phyloP scores from a whole-genome alignment of 2,329 filamentous ascomycete species.

The Colletotrichum sp. region DNA sequence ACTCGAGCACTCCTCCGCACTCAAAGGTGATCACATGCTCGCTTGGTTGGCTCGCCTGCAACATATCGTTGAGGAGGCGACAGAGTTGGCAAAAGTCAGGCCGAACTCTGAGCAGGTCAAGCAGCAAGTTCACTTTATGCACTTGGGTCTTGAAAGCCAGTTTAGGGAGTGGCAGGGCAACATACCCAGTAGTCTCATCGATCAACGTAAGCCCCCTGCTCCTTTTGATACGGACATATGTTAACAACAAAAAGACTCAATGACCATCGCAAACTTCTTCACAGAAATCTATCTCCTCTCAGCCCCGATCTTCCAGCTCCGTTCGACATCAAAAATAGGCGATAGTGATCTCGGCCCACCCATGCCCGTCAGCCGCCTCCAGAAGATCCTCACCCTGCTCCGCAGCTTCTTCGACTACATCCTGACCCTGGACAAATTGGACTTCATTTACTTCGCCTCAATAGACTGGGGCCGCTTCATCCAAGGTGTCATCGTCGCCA shows the following conservation, averaged over 20 bases:
- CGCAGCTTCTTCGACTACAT: slow-evolving; percentile 38
- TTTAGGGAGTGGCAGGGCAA: slow-evolving; percentile 42
- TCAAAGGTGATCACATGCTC: slow-evolving; percentile 46
- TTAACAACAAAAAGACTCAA: not conserved
- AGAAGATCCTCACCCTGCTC: slow-evolving; percentile 27
- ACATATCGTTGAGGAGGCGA: slow-evolving; percentile 43
- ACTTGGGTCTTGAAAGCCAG: slow-evolving; percentile 54
- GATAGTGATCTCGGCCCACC: slow-evolving; percentile 14
- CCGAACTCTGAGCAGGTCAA: slow-evolving; percentile 31
- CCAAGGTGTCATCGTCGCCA: slow-evolving; percentile 42
- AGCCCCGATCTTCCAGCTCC: slow-evolving; percentile 32
- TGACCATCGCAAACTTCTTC: slow-evolving; percentile 25
- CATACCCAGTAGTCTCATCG: slow-evolving; percentile 30
- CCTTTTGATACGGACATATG: slow-evolving; percentile 32
- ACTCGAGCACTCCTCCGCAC: slow-evolving; percentile 40
- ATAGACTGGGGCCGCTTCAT: slow-evolving; percentile 51
- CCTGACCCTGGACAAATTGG: slow-evolving; percentile 29
- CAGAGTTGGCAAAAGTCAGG: slow-evolving; percentile 32
- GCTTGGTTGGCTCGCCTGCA: slow-evolving; percentile 48
- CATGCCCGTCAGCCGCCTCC: slow-evolving; percentile 25
- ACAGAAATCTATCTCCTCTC: slow-evolving; percentile 43
- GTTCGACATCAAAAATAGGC: not conserved
- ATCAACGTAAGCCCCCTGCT: slow-evolving; percentile 25
- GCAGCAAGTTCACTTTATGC: slow-evolving; percentile 48
- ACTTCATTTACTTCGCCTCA: slow-evolving; percentile 41